phyloP scores from a whole-genome alignment of 2,329 filamentous ascomycete species.

The Paradendryphiella salina region DNA sequence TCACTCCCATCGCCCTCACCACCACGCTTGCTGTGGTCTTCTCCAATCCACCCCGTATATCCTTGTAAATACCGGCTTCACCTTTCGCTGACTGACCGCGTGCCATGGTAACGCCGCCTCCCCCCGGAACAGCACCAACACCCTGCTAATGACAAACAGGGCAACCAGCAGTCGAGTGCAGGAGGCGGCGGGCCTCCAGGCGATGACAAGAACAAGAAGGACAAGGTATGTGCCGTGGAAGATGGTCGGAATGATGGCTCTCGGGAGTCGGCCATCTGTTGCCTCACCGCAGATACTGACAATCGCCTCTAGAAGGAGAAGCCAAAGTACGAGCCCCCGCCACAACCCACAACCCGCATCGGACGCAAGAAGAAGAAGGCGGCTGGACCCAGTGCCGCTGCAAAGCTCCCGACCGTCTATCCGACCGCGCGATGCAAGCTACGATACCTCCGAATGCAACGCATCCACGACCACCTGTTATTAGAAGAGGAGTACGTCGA shows the following conservation, averaged over 20 bases:
- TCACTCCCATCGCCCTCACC: slow-evolving; percentile 22
- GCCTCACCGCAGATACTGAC: slow-evolving; percentile 10
- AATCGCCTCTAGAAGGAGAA: slow-evolving; percentile 75
- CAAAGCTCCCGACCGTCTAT: slow-evolving; percentile 91
- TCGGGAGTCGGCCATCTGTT: slow-evolving; percentile 3
- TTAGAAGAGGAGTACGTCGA: slow-evolving; percentile 98
- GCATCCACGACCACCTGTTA: slow-evolving; percentile 94
- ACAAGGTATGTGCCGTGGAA: slow-evolving; percentile 48
- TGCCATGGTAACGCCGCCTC: slow-evolving; percentile 41
- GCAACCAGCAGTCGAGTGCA: slow-evolving; percentile 86
- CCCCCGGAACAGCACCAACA: slow-evolving; percentile 15
- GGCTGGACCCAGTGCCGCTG: slow-evolving; percentile 87
- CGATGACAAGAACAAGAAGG: slow-evolving; percentile 93
- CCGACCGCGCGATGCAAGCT: slow-evolving; percentile 98
- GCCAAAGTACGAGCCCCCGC: slow-evolving; percentile 99
- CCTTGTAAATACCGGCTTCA: neutral
- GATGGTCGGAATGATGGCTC: neutral
- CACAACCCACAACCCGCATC: slow-evolving; percentile 92
- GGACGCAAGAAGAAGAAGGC: slow-evolving; percentile 98
- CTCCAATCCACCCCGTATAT: neutral
- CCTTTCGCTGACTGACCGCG: slow-evolving; percentile 20
- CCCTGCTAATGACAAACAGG: slow-evolving; percentile 58
- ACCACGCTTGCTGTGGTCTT: slow-evolving; percentile 6
- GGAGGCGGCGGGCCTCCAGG: slow-evolving; percentile 68
- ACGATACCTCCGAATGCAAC: slow-evolving; percentile 94